Base-by-base conservation (phyloP, 768 basidiomycete genomes). In the Pleurotus djamor region DNA sequence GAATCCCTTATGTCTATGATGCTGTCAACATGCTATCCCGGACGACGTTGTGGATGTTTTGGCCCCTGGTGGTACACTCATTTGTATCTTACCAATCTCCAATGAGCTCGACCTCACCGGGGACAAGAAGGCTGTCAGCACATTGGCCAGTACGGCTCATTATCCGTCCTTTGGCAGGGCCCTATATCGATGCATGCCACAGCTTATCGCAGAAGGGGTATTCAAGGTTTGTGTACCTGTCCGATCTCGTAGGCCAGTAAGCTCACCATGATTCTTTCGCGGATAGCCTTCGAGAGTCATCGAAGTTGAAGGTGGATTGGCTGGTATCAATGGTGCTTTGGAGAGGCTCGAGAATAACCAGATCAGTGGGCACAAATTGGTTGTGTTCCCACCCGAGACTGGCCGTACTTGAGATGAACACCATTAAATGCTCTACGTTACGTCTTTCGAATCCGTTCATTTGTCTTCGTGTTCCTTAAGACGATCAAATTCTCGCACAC, bases 281-380 rank as follows among this genome's bases (percentile, higher is more conserved):
- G 17, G 16, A 54, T 33, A 83, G 82, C 78, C 80, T 1, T 81
- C 78, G 65, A 68, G 68, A 17, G 70, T 76, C 8, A 77, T 81
- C 57, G 64, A 76, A 13, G 57, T 83, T 10, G 67, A 73, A 0
- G 70, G 71, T 10, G 82, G 83, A 6, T 66, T 83, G 21, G 69
- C 66, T 34, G 81, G 75, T 9, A 76, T 83, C 47, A 64, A 66
- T 36, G 67, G 67, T 10, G 83, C 76, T 7, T 64, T 85, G 50
- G 69, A 73, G 65, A 70, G 75, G 48, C 64, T 84, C 64, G 67
- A 74, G 60, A 67, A 70, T 3, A 72, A 74, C 35, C 66, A 75
- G 61, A 74, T 82, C 14, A 79, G 78, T 48, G 79, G 77, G 3
- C 65, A 73, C 28, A 83, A 82, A 65, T 64, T 83, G 38, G 71